Percentiles rank a stretch among this genome's conserved stretches.
Conservation (phyloP, 2,329 filamentous ascomycete genomes). For the Fusarium subtropicale region DNA sequence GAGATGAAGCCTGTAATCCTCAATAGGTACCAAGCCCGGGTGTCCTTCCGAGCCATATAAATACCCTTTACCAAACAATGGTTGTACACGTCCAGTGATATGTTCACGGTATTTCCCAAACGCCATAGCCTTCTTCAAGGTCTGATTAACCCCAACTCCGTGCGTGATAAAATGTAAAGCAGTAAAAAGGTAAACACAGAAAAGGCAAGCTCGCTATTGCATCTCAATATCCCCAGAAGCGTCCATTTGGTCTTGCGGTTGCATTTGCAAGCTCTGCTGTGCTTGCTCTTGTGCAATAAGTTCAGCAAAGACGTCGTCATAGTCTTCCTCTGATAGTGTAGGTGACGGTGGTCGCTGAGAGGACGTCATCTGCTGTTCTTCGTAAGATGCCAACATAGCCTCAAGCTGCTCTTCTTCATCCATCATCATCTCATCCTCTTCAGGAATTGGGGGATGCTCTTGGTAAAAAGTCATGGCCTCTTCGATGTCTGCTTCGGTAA, state of each 20-base stretch:
- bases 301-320: conserved; percentile 69
- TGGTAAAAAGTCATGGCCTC: conserved; percentile 57
- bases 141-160: conserved; percentile 38
- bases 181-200: not conserved
- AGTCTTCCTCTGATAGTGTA: conserved; percentile 67
- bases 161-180: conserved; percentile 26
- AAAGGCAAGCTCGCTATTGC: conserved; percentile 15
- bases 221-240: conserved; percentile 53
- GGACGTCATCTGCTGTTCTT: conserved; percentile 46
- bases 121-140: conserved; percentile 30
- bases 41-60: conserved; percentile 40
- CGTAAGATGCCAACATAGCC: conserved; percentile 64
- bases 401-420: conserved; percentile 71
- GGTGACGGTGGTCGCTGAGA: conserved; percentile 50
- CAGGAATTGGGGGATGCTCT: conserved; percentile 37
- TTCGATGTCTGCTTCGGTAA: conserved; percentile 65
- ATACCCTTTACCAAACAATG: conserved; percentile 44
- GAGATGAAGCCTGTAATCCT: conserved; percentile 72
- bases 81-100: conserved; percentile 44
- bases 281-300: conserved; percentile 51
- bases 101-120: conserved; percentile 38
- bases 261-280: conserved; percentile 22
- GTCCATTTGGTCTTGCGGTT: conserved; percentile 59
- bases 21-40: conserved; percentile 59
- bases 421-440: conserved; percentile 63